Evolutionary conservation across 2,329 filamentous ascomycete genomes (phyloP), one percentile per base, ranked within the genome.

Genomic region (Blumeriella jaapii): DNA sequence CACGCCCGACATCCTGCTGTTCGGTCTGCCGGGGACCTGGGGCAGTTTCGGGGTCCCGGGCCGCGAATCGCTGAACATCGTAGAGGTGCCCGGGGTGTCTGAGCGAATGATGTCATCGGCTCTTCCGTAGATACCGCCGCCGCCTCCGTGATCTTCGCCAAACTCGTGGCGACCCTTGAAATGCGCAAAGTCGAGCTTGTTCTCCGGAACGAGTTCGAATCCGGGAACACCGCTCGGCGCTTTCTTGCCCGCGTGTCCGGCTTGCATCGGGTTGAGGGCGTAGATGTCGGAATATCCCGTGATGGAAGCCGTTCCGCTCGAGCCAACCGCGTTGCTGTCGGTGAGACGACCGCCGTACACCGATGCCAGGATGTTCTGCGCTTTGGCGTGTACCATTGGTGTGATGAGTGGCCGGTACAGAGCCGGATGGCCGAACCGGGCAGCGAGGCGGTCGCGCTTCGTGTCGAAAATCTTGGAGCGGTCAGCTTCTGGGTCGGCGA

Each of bases 301-400:
- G 17, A 75, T 65, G 9, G 68, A 74, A 49, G 63, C 61, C 16
- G 66, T 59, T 33, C 78, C 68, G 37, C 67, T 63, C 0, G 69
- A 63, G n/a, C 67, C 68, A 14, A 35, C 27, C 2, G 66, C 67
- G 16, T 74, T 69, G 1, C 74, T 71, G 38, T 85, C 78, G 2
- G 68, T 70, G 15, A 93, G 61, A 4, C 89, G 78, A 8, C 87
- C 89, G 15, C 77, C 77, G 56, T 95, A 95, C 31, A 98, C 69
- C 27, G 82, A 74, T n/a, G 80, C 78, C 7, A 98, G 69, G 25
- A 91, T 69, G 40, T 91, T 86, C 51, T 91, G 83, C 2, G 85
- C 84, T 59, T 82, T 93, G 35, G 84, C 81, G 51, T 93, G 81
- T 3, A 96, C 89, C 87, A 96, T 95, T 2, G 89, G 89, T 0